These are phyloP conservation scores for Lachnum nothofagi DNA, from an alignment of 2,329 filamentous ascomycete genomes.

Conservation along the genomic window DNA sequence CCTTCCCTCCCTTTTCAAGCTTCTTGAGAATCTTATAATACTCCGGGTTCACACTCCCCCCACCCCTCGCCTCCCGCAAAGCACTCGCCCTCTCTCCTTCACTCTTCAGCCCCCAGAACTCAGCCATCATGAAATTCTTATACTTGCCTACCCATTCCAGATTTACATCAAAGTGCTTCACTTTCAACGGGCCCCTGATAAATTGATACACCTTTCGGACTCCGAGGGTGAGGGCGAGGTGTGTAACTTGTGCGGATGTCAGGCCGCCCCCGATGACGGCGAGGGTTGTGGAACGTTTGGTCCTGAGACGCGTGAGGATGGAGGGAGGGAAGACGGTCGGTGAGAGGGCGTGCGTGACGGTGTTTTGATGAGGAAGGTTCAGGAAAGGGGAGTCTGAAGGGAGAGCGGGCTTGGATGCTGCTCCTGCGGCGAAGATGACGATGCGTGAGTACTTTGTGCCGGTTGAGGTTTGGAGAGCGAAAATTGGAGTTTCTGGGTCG, in stretches of 20 bases:
- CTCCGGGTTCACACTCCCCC: slow-evolving; percentile 67
- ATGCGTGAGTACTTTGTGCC: slow-evolving; percentile 51
- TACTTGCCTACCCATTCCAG: slow-evolving; percentile 80
- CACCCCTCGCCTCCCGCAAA: slow-evolving; percentile 61
- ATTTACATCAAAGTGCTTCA: slow-evolving; percentile 75
- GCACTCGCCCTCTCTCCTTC: slow-evolving; percentile 65
- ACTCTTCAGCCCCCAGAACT: slow-evolving; percentile 71
- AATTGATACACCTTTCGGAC: slow-evolving; percentile 65
- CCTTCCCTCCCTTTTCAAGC: slow-evolving; percentile 8
- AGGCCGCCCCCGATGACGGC: slow-evolving; percentile 71
- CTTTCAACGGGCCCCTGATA: slow-evolving; percentile 52
- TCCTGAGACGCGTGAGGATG: slow-evolving; percentile 42
- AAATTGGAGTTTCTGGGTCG: slow-evolving; percentile 39
- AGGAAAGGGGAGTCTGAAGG: too few species aligned
- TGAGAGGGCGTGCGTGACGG: too few species aligned
- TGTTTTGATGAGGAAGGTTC: too few species aligned
- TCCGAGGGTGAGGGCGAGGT: slow-evolving; percentile 59
- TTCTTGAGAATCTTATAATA: slow-evolving; percentile 19
- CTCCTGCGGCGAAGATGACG: slow-evolving; percentile 67
- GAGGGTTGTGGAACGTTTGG: slow-evolving; percentile 51
- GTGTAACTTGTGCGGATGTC: slow-evolving; percentile 68
- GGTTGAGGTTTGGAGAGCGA: slow-evolving; percentile 57
- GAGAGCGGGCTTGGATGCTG: slow-evolving; percentile 55
- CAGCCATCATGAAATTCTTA: slow-evolving; percentile 69
- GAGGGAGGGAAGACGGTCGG: too few species aligned